Conservation (phyloP, 2,329 filamentous ascomycete genomes). For the Daldinia eschscholtzii region DNA sequence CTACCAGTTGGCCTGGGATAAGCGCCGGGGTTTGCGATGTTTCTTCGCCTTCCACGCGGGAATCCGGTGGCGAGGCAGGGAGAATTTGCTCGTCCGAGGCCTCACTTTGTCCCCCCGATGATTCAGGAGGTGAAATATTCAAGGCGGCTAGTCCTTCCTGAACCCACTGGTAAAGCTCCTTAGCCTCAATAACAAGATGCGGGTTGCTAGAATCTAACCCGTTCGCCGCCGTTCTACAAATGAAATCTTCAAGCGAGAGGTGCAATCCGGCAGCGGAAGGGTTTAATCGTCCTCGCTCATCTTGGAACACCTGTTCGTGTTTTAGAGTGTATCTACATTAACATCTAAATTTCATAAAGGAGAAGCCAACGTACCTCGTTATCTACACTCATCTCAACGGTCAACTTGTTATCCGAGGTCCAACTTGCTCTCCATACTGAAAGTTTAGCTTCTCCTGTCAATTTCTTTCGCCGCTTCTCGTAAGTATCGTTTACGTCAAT, state of each 20-base stretch:
- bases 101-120: background rate
- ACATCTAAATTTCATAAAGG: background rate
- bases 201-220: background rate
- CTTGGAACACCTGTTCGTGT: background rate
- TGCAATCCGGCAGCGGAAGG: background rate
- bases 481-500: background rate
- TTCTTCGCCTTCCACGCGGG: background rate
- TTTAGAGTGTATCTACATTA: background rate
- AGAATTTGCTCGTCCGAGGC: background rate
- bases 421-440: conserved; percentile 1
- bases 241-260: background rate
- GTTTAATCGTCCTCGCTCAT: background rate
- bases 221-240: background rate
- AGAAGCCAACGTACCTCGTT: background rate
- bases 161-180: background rate
- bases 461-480: background rate
- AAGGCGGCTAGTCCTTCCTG: background rate
- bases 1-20: background rate
- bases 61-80: background rate
- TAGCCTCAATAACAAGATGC: background rate
- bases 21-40: background rate
- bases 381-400: background rate
- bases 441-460: background rate
- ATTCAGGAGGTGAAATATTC: background rate
- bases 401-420: background rate